These are phyloP conservation scores for Trametes hirsuta DNA, from an alignment of 1,284 basidiomycete species.

Conservation along the genomic window DNA sequence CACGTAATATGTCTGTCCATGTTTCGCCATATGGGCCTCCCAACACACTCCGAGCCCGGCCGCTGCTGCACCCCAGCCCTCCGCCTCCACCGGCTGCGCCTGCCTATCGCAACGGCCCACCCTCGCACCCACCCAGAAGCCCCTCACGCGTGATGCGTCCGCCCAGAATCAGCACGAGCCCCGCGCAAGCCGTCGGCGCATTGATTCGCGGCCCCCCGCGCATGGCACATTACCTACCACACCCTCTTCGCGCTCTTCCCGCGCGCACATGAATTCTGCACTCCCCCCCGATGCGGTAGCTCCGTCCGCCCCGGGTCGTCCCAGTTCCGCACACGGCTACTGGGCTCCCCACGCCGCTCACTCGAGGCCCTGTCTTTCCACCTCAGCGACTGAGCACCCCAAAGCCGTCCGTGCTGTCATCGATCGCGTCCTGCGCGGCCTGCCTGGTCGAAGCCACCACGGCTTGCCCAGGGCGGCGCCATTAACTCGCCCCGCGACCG, in stretches of 20 bases:
- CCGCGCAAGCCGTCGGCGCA: conserved; percentile 5
- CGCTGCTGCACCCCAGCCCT: neutral
- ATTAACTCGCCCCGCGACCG: conserved; percentile 1
- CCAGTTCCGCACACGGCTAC: neutral
- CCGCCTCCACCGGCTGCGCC: neutral
- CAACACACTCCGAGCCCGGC: neutral
- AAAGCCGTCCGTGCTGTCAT: neutral
- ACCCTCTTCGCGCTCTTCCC: conserved; percentile 9
- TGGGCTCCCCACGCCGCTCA: neutral
- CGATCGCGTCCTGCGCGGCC: neutral
- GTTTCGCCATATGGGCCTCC: conserved; percentile 15
- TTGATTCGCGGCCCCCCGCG: neutral
- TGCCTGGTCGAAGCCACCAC: neutral
- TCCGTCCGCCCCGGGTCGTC: conserved; percentile 5
- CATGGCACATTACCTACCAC: conserved; percentile 5
- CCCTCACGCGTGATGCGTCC: conserved; percentile 21
- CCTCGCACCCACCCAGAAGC: conserved; percentile 9
- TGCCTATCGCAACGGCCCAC: neutral
- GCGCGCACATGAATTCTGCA: neutral
- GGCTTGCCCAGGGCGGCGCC: neutral
- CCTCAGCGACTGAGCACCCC: conserved; percentile 5
- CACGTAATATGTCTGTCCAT: conserved; percentile 14
- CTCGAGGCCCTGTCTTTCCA: neutral
- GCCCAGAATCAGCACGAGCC: conserved; percentile 14
- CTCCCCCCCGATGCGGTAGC: neutral